Base-by-base conservation (phyloP, 345 rosid species). In the Brassica juncea region DNA sequence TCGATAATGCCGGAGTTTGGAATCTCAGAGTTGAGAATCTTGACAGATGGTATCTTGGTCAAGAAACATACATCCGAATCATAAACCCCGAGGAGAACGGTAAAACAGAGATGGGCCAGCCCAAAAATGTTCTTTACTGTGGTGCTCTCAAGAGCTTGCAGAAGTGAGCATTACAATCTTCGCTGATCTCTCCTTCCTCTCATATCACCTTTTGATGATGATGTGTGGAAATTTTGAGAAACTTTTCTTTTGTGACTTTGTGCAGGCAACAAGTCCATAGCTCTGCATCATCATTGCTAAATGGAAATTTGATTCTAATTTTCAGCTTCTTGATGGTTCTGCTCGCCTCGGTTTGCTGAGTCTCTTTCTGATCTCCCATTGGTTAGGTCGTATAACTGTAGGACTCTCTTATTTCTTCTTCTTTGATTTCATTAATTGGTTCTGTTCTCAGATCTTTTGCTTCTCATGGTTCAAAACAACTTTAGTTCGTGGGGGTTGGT, bases 41-140 rank as follows among this genome's bases (percentile, higher is more conserved):
- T 12, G 97, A 95, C 78, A 86, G 98, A 75, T 90, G 96, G 97
- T 87, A 93, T 83, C 90, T 95, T 6, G 99, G 99, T 37, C 96
- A 87, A 78, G 97, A 95, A 85, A 93, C 99, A 8, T 95, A 95
- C 59, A 89, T 93, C 90, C 87, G 82, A 80, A 86, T 93, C 21
- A 27, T 87, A 75, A 93, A 95, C 82, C 97, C 99, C 0, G 93
- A 91, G 78, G 97, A 91, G 77, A 95, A 86, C 64, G 97, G 97
- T 2, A 81, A 84, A 0, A 93, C 98, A 0, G 99, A 95, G 84
- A 74, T 86, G 88, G 82, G 27, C 11, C 84, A 86, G 0, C 99
- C 98, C 1, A 74, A 21, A 3, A 93, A 93, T 85, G 92, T 82
- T 78, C 31, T 87, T n/a, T 95, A 88, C 65, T 95, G 99, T 68